These are phyloP conservation scores for Aspergillus sp. DNA, from an alignment of 2,329 filamentous ascomycete species.

Conservation along the genomic window DNA sequence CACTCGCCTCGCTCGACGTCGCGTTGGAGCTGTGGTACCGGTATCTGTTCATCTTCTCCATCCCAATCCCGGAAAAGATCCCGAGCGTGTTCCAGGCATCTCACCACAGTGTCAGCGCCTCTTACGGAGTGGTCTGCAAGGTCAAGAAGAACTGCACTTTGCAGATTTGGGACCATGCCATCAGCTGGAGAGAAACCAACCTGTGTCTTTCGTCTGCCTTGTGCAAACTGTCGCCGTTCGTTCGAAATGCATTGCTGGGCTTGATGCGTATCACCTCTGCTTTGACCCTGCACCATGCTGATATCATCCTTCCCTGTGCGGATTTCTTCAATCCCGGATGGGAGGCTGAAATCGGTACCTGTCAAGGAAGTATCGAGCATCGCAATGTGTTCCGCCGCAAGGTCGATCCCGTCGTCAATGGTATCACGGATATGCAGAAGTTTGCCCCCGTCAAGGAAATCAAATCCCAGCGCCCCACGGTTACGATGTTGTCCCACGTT, in stretches of 20 bases:
- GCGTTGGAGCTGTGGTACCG: conserved; percentile 43
- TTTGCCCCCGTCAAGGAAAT: conserved; percentile 62
- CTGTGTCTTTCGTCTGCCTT: conserved; percentile 52
- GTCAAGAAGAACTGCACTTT: conserved; percentile 59
- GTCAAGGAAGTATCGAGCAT: conserved; percentile 56
- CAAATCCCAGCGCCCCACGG: conserved; percentile 58
- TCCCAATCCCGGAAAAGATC: conserved; percentile 56
- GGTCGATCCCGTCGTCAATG: conserved; percentile 65
- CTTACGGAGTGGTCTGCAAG: conserved; percentile 63
- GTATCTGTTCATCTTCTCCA: conserved; percentile 58
- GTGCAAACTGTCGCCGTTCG: conserved; percentile 50
- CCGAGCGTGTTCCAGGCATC: conserved; percentile 64
- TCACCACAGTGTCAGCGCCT: conserved; percentile 61
- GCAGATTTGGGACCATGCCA: conserved; percentile 65
- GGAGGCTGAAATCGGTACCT: conserved; percentile 62
- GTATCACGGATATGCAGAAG: conserved; percentile 63
- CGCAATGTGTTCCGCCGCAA: conserved; percentile 59
- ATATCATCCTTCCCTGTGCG: conserved; percentile 57
- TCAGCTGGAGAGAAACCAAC: conserved; percentile 60
- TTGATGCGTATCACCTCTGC: conserved; percentile 50
- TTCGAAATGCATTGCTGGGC: conserved; percentile 50
- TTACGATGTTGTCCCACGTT: conserved; percentile 64
- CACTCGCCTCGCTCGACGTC: conserved; percentile 35
- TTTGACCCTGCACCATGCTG: conserved; percentile 56
- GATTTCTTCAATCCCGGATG: conserved; percentile 65